Conservation (phyloP, 2,329 filamentous ascomycete species). For the Parascedosporium putredinis region DNA sequence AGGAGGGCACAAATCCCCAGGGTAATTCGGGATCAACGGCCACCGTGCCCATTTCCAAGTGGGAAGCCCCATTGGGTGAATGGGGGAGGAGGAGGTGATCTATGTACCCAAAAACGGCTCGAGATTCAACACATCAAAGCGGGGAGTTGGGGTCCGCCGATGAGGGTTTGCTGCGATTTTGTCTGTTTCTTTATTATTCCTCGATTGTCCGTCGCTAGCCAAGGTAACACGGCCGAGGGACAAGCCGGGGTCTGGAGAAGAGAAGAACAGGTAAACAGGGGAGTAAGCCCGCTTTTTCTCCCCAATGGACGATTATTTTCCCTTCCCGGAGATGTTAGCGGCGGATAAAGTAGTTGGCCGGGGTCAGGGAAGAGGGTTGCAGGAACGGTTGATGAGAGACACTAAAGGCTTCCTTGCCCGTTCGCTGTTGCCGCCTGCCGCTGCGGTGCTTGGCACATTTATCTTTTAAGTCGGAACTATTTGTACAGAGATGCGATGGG, state of each 20-base stretch:
- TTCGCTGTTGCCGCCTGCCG: too few species aligned
- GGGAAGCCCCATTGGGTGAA: too few species aligned
- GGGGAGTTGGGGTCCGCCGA: not conserved
- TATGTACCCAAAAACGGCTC: not conserved
- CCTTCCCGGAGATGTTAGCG: not conserved
- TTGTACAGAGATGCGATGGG: too few species aligned
- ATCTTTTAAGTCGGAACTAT: too few species aligned
- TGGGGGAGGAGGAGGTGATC: not conserved
- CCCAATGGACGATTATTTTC: conserved; percentile 1
- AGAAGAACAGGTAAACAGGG: too few species aligned
- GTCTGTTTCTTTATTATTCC: too few species aligned
- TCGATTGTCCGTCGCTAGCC: not conserved
- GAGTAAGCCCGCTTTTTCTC: not conserved
- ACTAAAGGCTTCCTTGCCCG: too few species aligned
- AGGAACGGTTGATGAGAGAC: too few species aligned
- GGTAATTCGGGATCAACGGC: not conserved
- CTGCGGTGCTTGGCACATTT: too few species aligned
- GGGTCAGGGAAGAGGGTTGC: not conserved
- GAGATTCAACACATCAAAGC: not conserved
- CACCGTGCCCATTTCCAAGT: too few species aligned
- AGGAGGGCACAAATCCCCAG: not conserved
- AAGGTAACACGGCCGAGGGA: not conserved
- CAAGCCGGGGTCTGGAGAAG: not conserved
- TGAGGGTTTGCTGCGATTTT: too few species aligned
- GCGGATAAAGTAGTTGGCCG: not conserved